Percentiles rank a stretch among this genome's conserved stretches.
phyloP scores from a whole-genome alignment of 148 eudicot genomes.

The Silene uniflora region DNA sequence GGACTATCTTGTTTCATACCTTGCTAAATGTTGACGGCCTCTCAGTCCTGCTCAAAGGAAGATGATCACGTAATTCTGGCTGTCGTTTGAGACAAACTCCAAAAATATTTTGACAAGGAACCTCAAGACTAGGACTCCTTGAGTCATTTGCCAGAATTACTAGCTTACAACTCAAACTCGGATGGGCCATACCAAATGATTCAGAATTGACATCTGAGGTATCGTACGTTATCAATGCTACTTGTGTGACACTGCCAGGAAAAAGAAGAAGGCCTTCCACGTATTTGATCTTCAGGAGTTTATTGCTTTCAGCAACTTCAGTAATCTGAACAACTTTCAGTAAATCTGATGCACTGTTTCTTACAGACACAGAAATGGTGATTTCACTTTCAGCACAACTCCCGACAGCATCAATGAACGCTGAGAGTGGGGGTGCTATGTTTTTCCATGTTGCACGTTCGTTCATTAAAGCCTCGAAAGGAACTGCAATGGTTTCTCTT shows the following conservation, averaged over 20 bases:
- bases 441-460: constrained; percentile 23
- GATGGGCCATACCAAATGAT: constrained; percentile 15
- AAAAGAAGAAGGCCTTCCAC: constrained; percentile 65
- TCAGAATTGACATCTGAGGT: constrained; percentile 19
- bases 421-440: constrained; percentile 30
- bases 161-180: constrained; percentile 42
- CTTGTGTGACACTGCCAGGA: constrained; percentile 57
- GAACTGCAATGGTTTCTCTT: constrained; percentile 47
- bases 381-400: constrained; percentile 42
- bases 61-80: constrained; percentile 23
- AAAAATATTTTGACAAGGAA: constrained; percentile 53
- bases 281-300: constrained; percentile 49
- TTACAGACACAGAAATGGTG: constrained; percentile 44
- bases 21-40: constrained; percentile 29
- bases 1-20: constrained; percentile 39
- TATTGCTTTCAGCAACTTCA: constrained; percentile 35
- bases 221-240: constrained; percentile 47
- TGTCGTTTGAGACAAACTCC: constrained; percentile 34
- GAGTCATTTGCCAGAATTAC: constrained; percentile 60
- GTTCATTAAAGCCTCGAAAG: constrained; percentile 49
- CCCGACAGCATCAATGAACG: constrained; percentile 40
- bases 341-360: constrained; percentile 43
- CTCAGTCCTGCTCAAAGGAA: constrained; percentile 20
- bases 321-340: constrained; percentile 47
- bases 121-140: constrained; percentile 37